Conservation (phyloP, 257 asterid species). For the Solanum boliviense region DNA sequence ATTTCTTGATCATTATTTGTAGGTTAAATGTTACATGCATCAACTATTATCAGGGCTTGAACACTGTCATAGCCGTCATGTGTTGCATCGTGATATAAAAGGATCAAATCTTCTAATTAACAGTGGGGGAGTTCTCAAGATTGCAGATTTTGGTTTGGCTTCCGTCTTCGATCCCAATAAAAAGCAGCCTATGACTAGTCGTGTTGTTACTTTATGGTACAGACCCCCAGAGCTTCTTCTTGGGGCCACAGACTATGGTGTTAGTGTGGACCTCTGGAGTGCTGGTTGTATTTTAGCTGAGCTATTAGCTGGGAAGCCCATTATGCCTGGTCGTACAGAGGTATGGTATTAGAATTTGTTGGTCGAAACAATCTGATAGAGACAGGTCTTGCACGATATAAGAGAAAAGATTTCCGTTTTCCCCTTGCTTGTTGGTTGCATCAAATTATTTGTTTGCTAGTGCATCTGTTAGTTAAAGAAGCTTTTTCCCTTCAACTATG, state of each 20-base stretch:
- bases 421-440: neutral
- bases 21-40: constrained; percentile 82
- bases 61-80: constrained; percentile 70
- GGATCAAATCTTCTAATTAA: constrained; percentile 81
- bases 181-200: constrained; percentile 82
- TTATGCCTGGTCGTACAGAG: constrained; percentile 94
- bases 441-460: neutral
- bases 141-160: constrained; percentile 89
- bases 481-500: neutral
- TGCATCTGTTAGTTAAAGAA: neutral
- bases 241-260: constrained; percentile 80
- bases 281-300: constrained; percentile 89
- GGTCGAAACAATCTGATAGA: neutral
- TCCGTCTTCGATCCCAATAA: constrained; percentile 63
- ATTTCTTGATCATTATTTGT: constrained; percentile 11
- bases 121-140: constrained; percentile 63
- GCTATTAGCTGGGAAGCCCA: constrained; percentile 78
- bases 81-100: constrained; percentile 81
- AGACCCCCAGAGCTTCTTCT: constrained; percentile 91
- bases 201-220: constrained; percentile 87
- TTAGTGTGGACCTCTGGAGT: constrained; percentile 91
- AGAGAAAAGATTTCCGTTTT: neutral
- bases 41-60: constrained; percentile 82
- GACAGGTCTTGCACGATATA: neutral
- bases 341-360: constrained; percentile 14